Evolutionary conservation across 1,284 basidiomycete genomes (phyloP).

Genomic region (Cutaneotrichosporon sp.): DNA sequence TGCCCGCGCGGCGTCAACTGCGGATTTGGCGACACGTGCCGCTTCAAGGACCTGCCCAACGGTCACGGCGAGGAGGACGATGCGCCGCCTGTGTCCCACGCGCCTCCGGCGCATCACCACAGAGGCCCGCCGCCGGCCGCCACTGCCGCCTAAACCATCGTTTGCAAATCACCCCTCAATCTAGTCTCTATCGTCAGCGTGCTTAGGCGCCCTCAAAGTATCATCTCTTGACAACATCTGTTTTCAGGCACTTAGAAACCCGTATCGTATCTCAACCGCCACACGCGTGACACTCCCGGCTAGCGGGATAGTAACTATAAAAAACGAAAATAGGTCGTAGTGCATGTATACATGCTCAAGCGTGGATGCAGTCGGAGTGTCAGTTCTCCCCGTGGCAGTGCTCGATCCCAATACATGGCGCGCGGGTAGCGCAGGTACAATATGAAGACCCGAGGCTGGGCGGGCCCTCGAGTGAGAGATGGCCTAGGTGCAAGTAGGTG

Average conservation of each 20-base stretch:
- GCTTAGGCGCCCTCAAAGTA: too few relatives aligned
- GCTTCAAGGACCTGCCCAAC: conserved; percentile 33
- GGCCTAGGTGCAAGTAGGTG: background rate
- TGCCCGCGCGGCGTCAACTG: conserved; percentile 32
- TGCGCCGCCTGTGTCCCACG: background rate
- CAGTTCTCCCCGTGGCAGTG: background rate
- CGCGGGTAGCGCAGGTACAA: conserved; percentile 5
- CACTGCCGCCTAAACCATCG: background rate
- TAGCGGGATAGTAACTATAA: conserved; percentile 14
- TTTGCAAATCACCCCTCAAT: background rate
- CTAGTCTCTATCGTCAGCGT: background rate
- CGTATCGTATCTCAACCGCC: conserved; percentile 4
- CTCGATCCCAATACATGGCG: conserved; percentile 11
- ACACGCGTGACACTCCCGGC: conserved; percentile 1
- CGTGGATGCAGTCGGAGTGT: too few relatives aligned
- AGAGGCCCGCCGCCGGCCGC: background rate
- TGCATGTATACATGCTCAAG: background rate
- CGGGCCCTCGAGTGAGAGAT: background rate
- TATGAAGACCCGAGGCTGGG: background rate
- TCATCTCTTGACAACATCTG: too few relatives aligned
- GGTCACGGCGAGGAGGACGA: conserved; percentile 29
- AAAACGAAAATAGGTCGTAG: conserved; percentile 10
- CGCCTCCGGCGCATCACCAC: background rate
- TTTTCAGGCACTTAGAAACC: background rate
- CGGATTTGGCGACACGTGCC: conserved; percentile 37